phyloP scores from a whole-genome alignment of 2,329 filamentous ascomycete genomes.

The Gaeumannomyces sp. region DNA sequence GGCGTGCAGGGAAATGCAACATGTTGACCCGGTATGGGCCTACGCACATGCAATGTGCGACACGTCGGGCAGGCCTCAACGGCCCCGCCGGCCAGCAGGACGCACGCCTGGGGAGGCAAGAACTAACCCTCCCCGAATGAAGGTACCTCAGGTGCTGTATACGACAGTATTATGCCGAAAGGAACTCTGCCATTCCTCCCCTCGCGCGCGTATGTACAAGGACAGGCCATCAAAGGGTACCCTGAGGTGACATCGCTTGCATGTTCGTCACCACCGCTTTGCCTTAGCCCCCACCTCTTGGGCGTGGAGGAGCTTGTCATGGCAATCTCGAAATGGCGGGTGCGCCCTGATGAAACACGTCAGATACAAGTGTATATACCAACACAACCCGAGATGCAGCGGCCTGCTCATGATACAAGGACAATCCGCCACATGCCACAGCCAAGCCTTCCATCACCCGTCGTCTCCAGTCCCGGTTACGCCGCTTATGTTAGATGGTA shows the following conservation, averaged over 20 bases:
- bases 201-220: neutral
- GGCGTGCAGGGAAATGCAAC: no score
- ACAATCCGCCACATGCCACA: neutral
- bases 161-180: neutral
- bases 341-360: no score
- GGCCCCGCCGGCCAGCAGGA: neutral
- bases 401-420: neutral
- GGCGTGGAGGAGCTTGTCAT: neutral
- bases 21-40: neutral
- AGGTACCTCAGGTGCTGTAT: no score
- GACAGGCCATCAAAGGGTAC: neutral
- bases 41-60: neutral
- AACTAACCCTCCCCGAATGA: neutral
- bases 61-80: neutral
- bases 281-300: neutral
- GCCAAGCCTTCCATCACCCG: neutral
- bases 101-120: neutral
- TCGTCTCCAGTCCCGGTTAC: neutral
- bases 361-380: neutral
- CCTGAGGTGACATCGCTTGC: neutral
- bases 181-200: neutral
- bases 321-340: no score
- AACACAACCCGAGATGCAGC: neutral
- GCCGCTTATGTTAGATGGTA: no score
- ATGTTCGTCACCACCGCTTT: neutral